Evolutionary conservation across 106 monocot genomes (phyloP), one percentile per base, ranked within the genome.

Genomic region (Dioscorea zingiberensis): DNA sequence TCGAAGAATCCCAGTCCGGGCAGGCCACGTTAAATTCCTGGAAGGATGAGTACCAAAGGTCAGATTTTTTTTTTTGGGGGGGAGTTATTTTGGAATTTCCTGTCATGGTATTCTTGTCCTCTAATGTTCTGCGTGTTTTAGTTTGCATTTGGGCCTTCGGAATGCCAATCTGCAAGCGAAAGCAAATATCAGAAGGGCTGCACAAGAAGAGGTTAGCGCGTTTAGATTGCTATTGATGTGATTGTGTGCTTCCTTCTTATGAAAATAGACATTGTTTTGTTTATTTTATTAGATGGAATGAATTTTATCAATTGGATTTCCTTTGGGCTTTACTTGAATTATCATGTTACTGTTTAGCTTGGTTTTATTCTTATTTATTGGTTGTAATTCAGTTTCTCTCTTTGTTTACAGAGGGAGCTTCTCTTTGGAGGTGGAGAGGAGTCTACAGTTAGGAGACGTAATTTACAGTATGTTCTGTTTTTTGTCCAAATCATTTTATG

Each of bases 381-480:
- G 8, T 19, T 51, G 51, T 19, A 51, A 13, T 51, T 51, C 51
- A 51, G 12, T 13, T 51, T 15, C 51, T 38, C 38, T 38, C 58
- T 58, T 51, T 57, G 21, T 45, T 77, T 80, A 21, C 67, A 97
- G 95, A 85, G 95, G 60, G 91, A 87, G 61, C 85, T 91, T 63
- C 91, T 97, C 71, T 77, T 97, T 63, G 95, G 95, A 68, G 85
- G 83, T 22, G 95, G 95, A 54, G 88, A 97, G 79, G 95, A 91
- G 56, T 97, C 95, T 68, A 91, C 95, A 8, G 77, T 97, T 49
- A 85, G 88, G 30, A 80, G 95, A 46, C 91, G 91, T 56, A 97
- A 91, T 71, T 82, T 92, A 69, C 85, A 97, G 95, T 97, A 88
- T 73, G 95, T 26, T 44, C 16, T 21, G 16, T 64, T 54, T 22